Conservation (phyloP, 1,284 basidiomycete species). For the Apiotrichum montevideense region DNA sequence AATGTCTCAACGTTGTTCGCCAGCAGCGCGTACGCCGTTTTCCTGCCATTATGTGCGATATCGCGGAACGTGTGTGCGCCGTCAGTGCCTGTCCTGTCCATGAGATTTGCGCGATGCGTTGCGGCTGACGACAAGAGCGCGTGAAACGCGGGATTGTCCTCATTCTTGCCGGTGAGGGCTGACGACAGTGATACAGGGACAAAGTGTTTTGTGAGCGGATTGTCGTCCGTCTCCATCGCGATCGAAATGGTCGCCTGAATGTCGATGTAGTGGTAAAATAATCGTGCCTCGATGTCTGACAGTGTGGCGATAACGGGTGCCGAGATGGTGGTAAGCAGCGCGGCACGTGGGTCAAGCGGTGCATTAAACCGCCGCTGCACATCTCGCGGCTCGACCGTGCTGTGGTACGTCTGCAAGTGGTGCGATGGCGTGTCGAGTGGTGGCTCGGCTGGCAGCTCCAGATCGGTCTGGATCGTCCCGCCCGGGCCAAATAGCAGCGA, state of each 20-base stretch:
- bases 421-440: neutral
- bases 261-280: constrained; percentile 15
- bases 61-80: constrained; percentile 4
- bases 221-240: constrained; percentile 8
- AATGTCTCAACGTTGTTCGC: neutral
- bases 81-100: constrained; percentile 10
- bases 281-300: constrained; percentile 8
- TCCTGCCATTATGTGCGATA: constrained; percentile 7
- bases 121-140: constrained; percentile 11
- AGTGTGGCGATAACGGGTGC: constrained; percentile 6
- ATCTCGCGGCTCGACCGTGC: constrained; percentile 10
- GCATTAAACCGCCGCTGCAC: constrained; percentile 15
- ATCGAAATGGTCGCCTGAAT: constrained; percentile 11
- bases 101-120: constrained; percentile 15
- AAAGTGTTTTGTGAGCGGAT: constrained; percentile 7
- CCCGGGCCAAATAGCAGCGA: neutral
- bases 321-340: constrained; percentile 3
- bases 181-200: constrained; percentile 9
- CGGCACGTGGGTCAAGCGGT: constrained; percentile 8
- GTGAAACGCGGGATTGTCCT: constrained; percentile 13
- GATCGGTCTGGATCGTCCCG: neutral
- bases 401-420: neutral
- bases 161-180: constrained; percentile 4
- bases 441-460: neutral
- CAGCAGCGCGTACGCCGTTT: constrained; percentile 8